Base-by-base conservation (phyloP, 2,329 filamentous ascomycete genomes). In the Camptophora hylomeconis region DNA sequence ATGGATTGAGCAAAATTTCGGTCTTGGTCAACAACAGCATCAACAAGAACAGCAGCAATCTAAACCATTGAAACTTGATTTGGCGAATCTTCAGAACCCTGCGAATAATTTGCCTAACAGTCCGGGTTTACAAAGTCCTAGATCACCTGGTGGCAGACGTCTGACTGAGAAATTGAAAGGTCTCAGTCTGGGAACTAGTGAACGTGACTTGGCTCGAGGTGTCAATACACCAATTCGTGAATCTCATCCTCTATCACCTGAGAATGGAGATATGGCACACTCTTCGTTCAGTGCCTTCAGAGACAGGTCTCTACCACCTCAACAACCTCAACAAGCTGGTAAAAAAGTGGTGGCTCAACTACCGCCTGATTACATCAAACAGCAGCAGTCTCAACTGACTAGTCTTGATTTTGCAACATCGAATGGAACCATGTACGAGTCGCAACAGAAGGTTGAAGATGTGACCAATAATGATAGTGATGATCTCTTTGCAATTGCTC, bases 1-100 rank as follows among this genome's bases (percentile, higher is more conserved):
- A 42, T 92, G 83, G 83, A 84, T 93, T 29, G 70, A 82, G 46
- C 63, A 75, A 25, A 81, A 84, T 44, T 93, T 92, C 52, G 78
- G 77, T 5, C 60, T 81, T 2, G 50, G 45, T 22, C 52, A 55
- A 30, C 23, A 23, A 5, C 28, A 25, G 11, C n/a, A n/a, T n/a
- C 15, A 23, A 5, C 26, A 26, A 17, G 23, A 16, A 16, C 17
- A 19, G 7, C 20, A 17, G 5, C 61, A 53, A 37, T 59, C 53
- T 30, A 51, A 26, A 39, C 37, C 37, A 2, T 45, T 33, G 40
- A 33, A 36, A 5, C 45, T 50, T 3, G 52, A 50, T 16, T 35
- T 38, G 36, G 21, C 31, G 46, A 15, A 41, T 26, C 17, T 42
- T 26, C 20, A 40, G 14, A 46, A 52, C 10, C 48, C 46, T 10